Base-by-base conservation (phyloP, 495 filamentous ascomycete species). In the Penicillium subrubescens region DNA sequence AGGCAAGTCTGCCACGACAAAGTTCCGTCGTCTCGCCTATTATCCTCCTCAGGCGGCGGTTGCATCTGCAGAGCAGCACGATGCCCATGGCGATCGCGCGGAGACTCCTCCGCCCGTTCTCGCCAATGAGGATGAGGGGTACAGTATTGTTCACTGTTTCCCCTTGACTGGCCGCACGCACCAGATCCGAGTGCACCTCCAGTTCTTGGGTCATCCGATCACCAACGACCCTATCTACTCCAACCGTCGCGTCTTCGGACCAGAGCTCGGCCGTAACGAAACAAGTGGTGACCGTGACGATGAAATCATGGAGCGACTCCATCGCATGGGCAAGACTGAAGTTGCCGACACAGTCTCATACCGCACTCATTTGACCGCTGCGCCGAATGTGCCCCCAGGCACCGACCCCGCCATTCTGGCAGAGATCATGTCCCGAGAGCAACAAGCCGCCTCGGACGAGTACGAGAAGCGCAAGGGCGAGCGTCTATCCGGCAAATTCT, bases 211-310 rank as follows among this genome's bases (percentile, higher is more conserved):
- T 10, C 90, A 99, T 69, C 96, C 95, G 3, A 97, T 99, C 69
- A 86, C 90, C 55, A 98, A 98, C 73, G 95, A 99, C 72, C 95
- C 95, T 4, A 99, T 99, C 64, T 99, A 99, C 75, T 92, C 90
- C 68, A 98, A 98, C 70, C 89, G 91, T 61, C 86, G 86, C 53
- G 95, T 98, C 21, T 99, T 96, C 82, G 96, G 96, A 2, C 81
- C 87, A 1, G 83, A 86, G 1, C 84, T 99, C 0, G 95, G 90
- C 8, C 83, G 83, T 55, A 85, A 89, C 56, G 91, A 94, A 63
- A 84, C 81, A 8, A 75, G 81, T 5, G 83, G 84, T 5, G 89
- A 92, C 41, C 87, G 86, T 19, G 95, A 99, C 74, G 91, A 92
- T 33, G 92, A 95, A 71, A 89, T 99, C 63, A 93, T 98, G 67